These are phyloP conservation scores for Komagataea norvegica DNA, from an alignment of 1,139 yeast genomes.

Conservation along the genomic window DNA sequence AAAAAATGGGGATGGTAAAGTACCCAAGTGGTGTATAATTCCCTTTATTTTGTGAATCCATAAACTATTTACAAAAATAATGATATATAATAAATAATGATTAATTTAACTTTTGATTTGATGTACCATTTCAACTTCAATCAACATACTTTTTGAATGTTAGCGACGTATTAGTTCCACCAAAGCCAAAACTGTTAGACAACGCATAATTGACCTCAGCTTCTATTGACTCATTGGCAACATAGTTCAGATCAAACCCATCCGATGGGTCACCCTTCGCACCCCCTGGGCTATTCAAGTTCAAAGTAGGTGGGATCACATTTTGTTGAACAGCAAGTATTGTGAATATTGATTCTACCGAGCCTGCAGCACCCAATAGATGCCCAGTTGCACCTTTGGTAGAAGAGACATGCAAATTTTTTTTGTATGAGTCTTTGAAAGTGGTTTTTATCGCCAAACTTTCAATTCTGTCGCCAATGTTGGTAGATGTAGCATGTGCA, in stretches of 20 bases:
- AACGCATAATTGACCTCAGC: conserved; percentile 53
- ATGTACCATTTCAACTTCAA: neutral
- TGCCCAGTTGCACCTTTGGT: conserved; percentile 95
- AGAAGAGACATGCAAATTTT: conserved; percentile 54
- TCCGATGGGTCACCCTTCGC: conserved; percentile 34
- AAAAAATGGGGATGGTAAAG: conserved; percentile 23
- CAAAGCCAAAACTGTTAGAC: conserved; percentile 94
- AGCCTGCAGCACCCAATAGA: conserved; percentile 92
- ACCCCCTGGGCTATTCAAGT: conserved; percentile 50
- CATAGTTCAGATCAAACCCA: conserved; percentile 56
- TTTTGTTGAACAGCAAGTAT: conserved; percentile 56
- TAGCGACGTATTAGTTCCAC: conserved; percentile 87
- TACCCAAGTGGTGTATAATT: conserved; percentile 32
- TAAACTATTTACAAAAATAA: neutral
- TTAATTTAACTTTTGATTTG: too few relatives aligned
- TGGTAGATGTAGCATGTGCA: conserved; percentile 96
- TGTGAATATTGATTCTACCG: conserved; percentile 85
- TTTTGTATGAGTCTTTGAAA: conserved; percentile 32
- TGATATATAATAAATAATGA: neutral
- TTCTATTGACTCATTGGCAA: conserved; percentile 40
- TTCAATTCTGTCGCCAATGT: conserved; percentile 86
- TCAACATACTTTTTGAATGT: conserved; percentile 38
- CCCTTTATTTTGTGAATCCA: conserved; percentile 34
- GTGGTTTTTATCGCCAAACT: conserved; percentile 63
- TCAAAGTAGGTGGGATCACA: conserved; percentile 74